A percentile compares a stretch with the other conserved stretches of the same genome.
Evolutionary conservation across 208 protist species (phyloP).

Genomic region (Acanthamoeba triangularis): DNA sequence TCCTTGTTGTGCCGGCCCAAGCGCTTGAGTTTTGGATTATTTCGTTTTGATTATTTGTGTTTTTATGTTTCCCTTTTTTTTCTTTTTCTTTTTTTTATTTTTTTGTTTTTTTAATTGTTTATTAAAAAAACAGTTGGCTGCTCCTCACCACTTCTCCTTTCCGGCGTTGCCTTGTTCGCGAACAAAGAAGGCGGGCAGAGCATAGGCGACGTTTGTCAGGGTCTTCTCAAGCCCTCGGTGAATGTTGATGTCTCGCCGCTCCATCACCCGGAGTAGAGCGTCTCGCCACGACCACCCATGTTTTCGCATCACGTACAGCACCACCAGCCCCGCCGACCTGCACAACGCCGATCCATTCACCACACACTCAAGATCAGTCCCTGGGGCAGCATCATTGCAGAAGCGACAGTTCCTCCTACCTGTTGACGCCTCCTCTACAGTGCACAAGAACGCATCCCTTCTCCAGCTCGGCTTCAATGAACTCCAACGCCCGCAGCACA

Average conservation of each 20-base stretch:
- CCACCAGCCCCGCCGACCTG: conserved; percentile 33
- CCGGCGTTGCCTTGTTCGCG: background rate
- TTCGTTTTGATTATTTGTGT: too few relatives aligned
- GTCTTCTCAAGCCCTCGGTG: conserved; percentile 19
- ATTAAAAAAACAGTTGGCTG: too few relatives aligned
- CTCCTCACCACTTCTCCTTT: too few relatives aligned
- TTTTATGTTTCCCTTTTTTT: too few relatives aligned
- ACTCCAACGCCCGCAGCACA: conserved; percentile 25
- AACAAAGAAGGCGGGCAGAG: background rate
- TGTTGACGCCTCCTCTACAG: conserved; percentile 8
- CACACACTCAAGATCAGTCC: background rate
- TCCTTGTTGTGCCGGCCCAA: conserved; percentile 77
- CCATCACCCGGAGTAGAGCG: background rate
- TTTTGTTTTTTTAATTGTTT: background rate
- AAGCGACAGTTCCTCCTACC: background rate
- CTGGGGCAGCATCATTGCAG: too few relatives aligned
- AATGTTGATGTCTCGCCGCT: conserved; percentile 52
- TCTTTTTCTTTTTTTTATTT: background rate
- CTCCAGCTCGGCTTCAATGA: conserved; percentile 19
- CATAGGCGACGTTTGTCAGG: background rate
- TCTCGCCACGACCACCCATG: background rate
- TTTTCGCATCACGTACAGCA: conserved; percentile 34
- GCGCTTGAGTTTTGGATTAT: too few relatives aligned
- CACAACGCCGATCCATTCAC: background rate
- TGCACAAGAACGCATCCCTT: conserved; percentile 37